Evolutionary conservation across 768 basidiomycete species (phyloP), one percentile per base, ranked within the genome.

Genomic region (Hygrophoropsis aurantiaca): DNA sequence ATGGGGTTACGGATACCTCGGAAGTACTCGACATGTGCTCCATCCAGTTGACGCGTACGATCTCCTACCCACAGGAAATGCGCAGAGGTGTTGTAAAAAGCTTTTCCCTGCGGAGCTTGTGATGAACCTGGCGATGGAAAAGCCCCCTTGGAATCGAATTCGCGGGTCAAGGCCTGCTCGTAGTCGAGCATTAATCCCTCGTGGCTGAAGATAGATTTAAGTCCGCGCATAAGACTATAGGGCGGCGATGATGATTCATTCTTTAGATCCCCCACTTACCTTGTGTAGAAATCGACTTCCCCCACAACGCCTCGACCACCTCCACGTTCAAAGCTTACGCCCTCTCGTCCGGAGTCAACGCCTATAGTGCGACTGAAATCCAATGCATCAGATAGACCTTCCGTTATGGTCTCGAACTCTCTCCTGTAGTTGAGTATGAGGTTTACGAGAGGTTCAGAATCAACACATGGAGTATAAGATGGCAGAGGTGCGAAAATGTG

Each of bases 1-100:
- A 97, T 90, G 2, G 93, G 93, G 62, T 97, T 95, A 40, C 90
- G 75, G 44, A 97, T 87, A 6, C 93, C 92, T 46, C 90, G 75
- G 70, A 94, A 94, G 66, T 94, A 94, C 70, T 98, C 95, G 25
- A 97, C 85, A 62, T 99, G 97, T 3, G 94, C 97, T 6, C 94
- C 93, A 38, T 82, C 80, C 0, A 98, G 73, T 66, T 95, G 91
- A 33, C 95, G 74, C 4, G 95, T 99, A 42, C 95, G 82, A 68
- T 99, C 97, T 0, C 95, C 95, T 44, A 99, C 90, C 95, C 95
- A 99, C 41, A 97, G 67, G 69, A 97, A 95, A 64, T 94, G 94
- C 7, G 92, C 90, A 3, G 91, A 90, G 13, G 90, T 88, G 62
- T 97, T 95, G 69, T 95, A 97, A 63, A 77, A 79, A 30, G 77